Conservation (phyloP, 1,139 yeast genomes). For the Spencermartinsiella ligniputridi region DNA sequence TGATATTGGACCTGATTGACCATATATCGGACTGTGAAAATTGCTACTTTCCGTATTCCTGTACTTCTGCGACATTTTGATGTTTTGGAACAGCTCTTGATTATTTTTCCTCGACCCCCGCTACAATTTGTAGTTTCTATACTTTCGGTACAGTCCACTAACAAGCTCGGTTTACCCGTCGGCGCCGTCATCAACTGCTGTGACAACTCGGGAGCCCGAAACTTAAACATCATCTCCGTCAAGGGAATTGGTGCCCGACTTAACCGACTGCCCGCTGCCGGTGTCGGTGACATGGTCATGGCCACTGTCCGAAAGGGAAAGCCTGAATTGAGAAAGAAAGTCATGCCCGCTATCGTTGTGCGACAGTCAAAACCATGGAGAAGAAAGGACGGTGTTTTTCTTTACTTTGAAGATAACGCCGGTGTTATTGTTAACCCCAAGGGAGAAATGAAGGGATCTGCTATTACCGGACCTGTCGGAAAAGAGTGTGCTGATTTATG, state of each 20-base stretch:
- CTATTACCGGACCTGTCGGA: constrained; percentile 99
- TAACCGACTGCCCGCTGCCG: constrained; percentile 99
- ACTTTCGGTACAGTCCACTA: no score
- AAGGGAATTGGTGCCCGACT: constrained; percentile 99
- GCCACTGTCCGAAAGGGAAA: constrained; percentile 99
- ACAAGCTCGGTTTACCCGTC: constrained; percentile 94
- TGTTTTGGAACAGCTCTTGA: no score
- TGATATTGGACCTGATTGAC: no score
- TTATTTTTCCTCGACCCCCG: no score
- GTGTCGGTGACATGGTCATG: constrained; percentile 99
- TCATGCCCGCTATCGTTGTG: constrained; percentile 99
- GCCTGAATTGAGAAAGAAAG: constrained; percentile 99
- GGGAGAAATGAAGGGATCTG: constrained; percentile 99
- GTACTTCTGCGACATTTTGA: no score
- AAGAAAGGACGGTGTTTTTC: constrained; percentile 99
- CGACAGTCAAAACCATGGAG: constrained; percentile 99
- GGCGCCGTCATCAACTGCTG: constrained; percentile 99
- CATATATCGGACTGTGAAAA: no score
- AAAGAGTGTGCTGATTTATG: constrained; percentile 99
- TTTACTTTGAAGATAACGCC: constrained; percentile 99
- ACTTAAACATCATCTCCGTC: constrained; percentile 97
- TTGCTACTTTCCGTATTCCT: no score
- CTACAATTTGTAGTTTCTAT: not conserved
- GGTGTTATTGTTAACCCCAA: constrained; percentile 99
- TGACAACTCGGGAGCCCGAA: constrained; percentile 99